Conservation (phyloP, 805 yeast genomes). For the Ogataea nitratoaversa region DNA sequence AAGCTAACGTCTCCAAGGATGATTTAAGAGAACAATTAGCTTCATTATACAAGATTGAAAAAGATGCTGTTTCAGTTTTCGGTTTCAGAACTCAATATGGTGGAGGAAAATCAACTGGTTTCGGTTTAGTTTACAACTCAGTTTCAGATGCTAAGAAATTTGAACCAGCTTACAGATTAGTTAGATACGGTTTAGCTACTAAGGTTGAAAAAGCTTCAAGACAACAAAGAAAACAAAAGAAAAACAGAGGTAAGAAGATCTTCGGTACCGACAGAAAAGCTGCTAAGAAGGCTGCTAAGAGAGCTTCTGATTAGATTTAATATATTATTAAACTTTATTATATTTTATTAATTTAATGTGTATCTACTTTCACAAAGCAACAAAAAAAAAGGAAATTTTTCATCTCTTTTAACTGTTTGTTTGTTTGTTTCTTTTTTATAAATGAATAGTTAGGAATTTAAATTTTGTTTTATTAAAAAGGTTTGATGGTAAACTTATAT, state of each 20-base stretch:
- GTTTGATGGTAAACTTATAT: too few species aligned
- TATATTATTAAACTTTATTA: background rate
- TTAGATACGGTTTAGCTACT: conserved; percentile 96
- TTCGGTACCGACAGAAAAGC: conserved; percentile 96
- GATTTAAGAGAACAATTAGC: conserved; percentile 82
- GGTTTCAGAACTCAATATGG: conserved; percentile 99
- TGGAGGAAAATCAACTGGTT: conserved; percentile 99
- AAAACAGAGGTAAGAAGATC: conserved; percentile 99
- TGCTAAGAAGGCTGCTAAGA: conserved; percentile 88
- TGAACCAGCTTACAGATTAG: conserved; percentile 99
- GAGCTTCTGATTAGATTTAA: conserved; percentile 70
- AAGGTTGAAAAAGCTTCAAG: conserved; percentile 97
- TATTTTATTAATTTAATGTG: background rate
- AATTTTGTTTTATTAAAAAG: too few species aligned
- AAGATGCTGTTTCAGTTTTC: conserved; percentile 81
- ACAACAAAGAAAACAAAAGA: conserved; percentile 99
- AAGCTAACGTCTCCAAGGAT: conserved; percentile 98
- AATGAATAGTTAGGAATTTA: background rate
- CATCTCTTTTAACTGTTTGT: too few species aligned
- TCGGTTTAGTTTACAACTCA: conserved; percentile 98
- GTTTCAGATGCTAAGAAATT: conserved; percentile 96
- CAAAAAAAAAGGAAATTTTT: conserved; percentile 6
- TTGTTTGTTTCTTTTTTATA: conserved; percentile 3
- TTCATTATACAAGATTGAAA: conserved; percentile 61
- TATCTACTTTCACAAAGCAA: conserved; percentile 1